phyloP scores from a whole-genome alignment of 2,329 filamentous ascomycete species.

The Ampelomyces quisqualis region DNA sequence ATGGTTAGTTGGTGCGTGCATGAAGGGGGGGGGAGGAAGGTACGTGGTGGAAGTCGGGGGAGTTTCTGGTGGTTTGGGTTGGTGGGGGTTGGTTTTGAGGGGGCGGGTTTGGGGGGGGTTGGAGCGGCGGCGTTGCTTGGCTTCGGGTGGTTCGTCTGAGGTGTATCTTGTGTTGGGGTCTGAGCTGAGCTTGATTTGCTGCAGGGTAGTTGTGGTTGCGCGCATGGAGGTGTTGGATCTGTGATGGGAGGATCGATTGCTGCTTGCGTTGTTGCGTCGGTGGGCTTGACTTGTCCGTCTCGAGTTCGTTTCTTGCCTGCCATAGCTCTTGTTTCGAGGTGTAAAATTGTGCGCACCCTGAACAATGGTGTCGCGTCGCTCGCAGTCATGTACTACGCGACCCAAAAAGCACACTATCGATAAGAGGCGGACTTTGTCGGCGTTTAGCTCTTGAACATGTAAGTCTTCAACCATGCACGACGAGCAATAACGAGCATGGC shows the following conservation, averaged over 20 bases:
- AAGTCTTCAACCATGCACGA: conserved; percentile 4
- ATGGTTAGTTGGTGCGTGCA: conserved; percentile 4
- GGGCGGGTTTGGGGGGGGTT: not conserved
- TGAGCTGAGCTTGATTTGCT: conserved; percentile 8
- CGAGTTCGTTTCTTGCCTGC: conserved; percentile 29
- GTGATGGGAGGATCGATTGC: conserved; percentile 4
- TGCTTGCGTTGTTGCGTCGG: not conserved
- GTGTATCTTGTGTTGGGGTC: not conserved
- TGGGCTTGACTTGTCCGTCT: conserved; percentile 24
- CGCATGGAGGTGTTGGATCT: conserved; percentile 17
- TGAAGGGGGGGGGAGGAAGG: conserved; percentile 1
- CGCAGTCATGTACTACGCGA: conserved; percentile 10
- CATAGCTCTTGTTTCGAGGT: conserved; percentile 8
- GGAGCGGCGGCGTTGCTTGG: not conserved
- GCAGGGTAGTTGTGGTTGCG: conserved; percentile 12
- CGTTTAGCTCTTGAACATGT: conserved; percentile 1
- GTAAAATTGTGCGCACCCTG: not conserved
- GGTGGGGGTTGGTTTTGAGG: conserved; percentile 4
- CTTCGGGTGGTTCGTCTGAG: conserved; percentile 7
- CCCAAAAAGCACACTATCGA: conserved; percentile 19
- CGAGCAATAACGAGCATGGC: conserved; percentile 9
- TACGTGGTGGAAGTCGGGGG: conserved; percentile 27
- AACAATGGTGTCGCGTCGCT: no score
- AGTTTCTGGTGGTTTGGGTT: conserved; percentile 14
- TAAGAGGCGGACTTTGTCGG: conserved; percentile 9